phyloP scores from a whole-genome alignment of 2,329 filamentous ascomycete genomes.

The Magnaporthiopsis incrustans region DNA sequence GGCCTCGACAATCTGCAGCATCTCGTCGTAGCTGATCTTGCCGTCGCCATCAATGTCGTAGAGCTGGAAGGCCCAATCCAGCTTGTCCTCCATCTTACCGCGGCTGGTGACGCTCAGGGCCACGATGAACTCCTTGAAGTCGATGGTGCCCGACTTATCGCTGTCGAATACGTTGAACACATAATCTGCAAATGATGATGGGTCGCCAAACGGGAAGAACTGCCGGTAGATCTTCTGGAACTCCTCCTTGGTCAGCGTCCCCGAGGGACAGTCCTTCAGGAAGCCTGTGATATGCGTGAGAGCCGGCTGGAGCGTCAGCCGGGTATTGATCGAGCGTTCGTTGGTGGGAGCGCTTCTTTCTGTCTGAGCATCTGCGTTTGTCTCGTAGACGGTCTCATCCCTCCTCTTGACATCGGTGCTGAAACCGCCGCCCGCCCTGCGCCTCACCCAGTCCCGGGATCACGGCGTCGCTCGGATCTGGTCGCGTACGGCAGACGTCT shows the following conservation, averaged over 20 bases:
- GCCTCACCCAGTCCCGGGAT: no score
- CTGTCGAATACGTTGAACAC: constrained; percentile 99
- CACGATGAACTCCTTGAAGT: constrained; percentile 99
- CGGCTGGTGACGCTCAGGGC: constrained; percentile 93
- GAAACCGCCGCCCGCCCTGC: no score
- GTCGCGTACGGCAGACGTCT: no score
- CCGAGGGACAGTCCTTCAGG: constrained; percentile 94
- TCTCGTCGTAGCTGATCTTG: constrained; percentile 98
- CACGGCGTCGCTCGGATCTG: no score
- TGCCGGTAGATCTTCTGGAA: constrained; percentile 99
- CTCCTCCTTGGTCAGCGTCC: constrained; percentile 94
- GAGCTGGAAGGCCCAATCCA: constrained; percentile 98
- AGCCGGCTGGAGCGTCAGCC: neutral
- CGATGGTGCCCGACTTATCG: constrained; percentile 94
- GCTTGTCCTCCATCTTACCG: constrained; percentile 98
- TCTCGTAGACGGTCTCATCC: no score
- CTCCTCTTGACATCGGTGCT: no score
- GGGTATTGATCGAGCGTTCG: neutral
- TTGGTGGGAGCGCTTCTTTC: neutral
- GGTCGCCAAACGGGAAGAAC: constrained; percentile 98
- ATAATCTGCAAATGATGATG: constrained; percentile 95
- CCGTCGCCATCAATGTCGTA: constrained; percentile 99
- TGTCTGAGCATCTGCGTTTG: no score
- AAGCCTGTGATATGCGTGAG: constrained; percentile 56
- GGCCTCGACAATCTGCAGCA: constrained; percentile 96